A percentile compares a stretch with the other conserved stretches of the same genome.
Conservation (phyloP, 805 yeast genomes). For the Lipomyces sp. region DNA sequence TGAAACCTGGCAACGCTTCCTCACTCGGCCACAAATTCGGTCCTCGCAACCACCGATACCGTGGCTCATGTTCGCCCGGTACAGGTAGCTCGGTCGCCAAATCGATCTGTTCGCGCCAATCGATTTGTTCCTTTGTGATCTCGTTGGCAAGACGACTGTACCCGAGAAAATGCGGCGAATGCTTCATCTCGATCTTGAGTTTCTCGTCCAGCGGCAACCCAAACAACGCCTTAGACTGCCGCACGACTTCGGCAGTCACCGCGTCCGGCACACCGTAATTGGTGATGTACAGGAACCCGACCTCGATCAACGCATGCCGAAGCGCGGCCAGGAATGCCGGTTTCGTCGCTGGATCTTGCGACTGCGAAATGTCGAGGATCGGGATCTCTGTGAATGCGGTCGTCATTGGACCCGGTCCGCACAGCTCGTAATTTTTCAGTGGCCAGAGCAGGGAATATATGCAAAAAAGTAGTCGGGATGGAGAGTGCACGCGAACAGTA, state of each 20-base stretch:
- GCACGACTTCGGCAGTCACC: slow-evolving; percentile 48
- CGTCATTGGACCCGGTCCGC: background rate
- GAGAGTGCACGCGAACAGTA: no score
- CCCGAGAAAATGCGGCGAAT: slow-evolving; percentile 64
- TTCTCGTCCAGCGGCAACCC: slow-evolving; percentile 54
- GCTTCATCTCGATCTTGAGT: slow-evolving; percentile 55
- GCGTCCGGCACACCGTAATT: slow-evolving; percentile 54
- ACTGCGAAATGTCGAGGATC: slow-evolving; percentile 53
- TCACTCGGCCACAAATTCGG: slow-evolving; percentile 34
- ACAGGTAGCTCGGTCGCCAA: slow-evolving; percentile 43
- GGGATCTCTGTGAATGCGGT: slow-evolving; percentile 45
- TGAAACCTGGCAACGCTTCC: slow-evolving; percentile 30
- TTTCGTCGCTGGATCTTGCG: slow-evolving; percentile 51
- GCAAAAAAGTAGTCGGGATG: no score
- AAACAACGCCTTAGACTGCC: slow-evolving; percentile 52
- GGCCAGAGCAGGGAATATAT: no score
- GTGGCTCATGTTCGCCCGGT: slow-evolving; percentile 32
- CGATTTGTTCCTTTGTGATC: slow-evolving; percentile 57
- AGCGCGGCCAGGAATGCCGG: slow-evolving; percentile 49
- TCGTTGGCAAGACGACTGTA: slow-evolving; percentile 63
- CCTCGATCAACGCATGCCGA: slow-evolving; percentile 56
- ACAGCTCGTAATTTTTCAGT: no score
- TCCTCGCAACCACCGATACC: slow-evolving; percentile 33
- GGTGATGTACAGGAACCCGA: slow-evolving; percentile 59
- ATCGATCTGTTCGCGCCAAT: slow-evolving; percentile 68